phyloP scores from a whole-genome alignment of 495 filamentous ascomycete species.

The Trichoderma erinaceum region DNA sequence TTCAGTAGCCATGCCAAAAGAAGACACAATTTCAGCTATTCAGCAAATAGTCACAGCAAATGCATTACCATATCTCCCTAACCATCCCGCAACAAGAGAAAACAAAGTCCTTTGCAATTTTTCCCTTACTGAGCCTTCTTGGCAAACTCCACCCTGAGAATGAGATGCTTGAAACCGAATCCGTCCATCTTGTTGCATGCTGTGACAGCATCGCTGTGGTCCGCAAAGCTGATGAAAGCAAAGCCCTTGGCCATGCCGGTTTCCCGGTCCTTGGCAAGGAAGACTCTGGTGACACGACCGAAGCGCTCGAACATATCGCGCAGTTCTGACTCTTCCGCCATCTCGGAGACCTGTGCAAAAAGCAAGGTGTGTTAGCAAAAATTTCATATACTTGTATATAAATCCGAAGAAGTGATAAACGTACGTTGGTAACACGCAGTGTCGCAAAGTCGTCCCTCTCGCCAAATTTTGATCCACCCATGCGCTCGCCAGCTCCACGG shows the following conservation, averaged over 20 bases:
- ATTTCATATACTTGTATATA: neutral
- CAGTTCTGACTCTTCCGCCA: constrained; percentile 90
- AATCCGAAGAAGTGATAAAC: constrained; percentile 23
- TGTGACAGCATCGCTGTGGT: constrained; percentile 78
- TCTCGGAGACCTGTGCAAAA: constrained; percentile 72
- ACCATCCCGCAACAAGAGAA: constrained; percentile 12
- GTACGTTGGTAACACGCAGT: constrained; percentile 91
- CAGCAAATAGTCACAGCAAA: constrained; percentile 12
- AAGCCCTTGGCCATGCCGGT: constrained; percentile 95
- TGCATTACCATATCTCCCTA: constrained; percentile 14
- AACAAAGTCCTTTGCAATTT: neutral
- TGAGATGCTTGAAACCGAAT: constrained; percentile 86
- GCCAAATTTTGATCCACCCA: constrained; percentile 78
- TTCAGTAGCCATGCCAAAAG: neutral
- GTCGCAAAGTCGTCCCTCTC: constrained; percentile 96
- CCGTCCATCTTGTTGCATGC: constrained; percentile 98
- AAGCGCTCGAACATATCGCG: constrained; percentile 97
- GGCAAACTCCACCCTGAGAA: constrained; percentile 85
- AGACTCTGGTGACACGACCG: constrained; percentile 92
- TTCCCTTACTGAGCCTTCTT: constrained; percentile 56
- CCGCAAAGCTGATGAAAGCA: constrained; percentile 93
- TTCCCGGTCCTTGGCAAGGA: constrained; percentile 93
- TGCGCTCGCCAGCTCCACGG: constrained; percentile 65
- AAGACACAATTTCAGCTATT: neutral
- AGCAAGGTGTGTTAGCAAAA: constrained; percentile 1